Evolutionary conservation across 148 eudicot species (phyloP).

Genomic region (Diospyros kaki): DNA sequence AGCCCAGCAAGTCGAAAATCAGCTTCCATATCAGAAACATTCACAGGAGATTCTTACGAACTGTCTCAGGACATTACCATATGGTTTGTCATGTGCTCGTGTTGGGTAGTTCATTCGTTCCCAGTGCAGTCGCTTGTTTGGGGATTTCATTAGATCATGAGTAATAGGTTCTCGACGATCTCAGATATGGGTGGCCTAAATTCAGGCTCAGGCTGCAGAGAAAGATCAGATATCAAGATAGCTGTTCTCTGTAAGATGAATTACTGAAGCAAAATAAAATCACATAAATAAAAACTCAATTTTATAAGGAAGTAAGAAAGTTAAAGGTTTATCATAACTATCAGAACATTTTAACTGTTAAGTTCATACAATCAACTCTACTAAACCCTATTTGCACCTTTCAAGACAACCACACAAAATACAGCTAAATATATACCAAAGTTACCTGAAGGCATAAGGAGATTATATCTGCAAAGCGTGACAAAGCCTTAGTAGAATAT

Average conservation of each 20-base stretch:
- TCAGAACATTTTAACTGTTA: too few species aligned
- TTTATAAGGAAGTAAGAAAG: background rate
- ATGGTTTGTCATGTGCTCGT: background rate
- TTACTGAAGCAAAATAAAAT: background rate
- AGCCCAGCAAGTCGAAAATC: background rate
- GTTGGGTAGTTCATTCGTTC: background rate
- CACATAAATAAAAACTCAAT: background rate
- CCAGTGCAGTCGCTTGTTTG: slow-evolving; percentile 6
- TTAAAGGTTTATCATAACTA: too few species aligned
- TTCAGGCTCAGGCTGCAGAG: slow-evolving; percentile 74
- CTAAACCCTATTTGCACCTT: too few species aligned
- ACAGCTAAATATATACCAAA: background rate
- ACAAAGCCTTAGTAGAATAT: slow-evolving; percentile 76
- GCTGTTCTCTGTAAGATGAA: background rate
- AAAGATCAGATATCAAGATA: background rate
- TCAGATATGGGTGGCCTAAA: slow-evolving; percentile 98
- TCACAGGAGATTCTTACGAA: background rate
- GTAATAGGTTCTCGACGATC: slow-evolving; percentile 66
- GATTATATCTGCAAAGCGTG: slow-evolving; percentile 91
- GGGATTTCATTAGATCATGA: slow-evolving; percentile 51
- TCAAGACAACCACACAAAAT: too few species aligned
- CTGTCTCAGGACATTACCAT: background rate
- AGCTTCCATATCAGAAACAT: background rate
- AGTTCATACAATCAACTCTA: too few species aligned
- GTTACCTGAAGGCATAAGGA: slow-evolving; percentile 88